These are phyloP conservation scores for Russula brevipes DNA, from an alignment of 768 basidiomycete genomes.

Conservation along the genomic window DNA sequence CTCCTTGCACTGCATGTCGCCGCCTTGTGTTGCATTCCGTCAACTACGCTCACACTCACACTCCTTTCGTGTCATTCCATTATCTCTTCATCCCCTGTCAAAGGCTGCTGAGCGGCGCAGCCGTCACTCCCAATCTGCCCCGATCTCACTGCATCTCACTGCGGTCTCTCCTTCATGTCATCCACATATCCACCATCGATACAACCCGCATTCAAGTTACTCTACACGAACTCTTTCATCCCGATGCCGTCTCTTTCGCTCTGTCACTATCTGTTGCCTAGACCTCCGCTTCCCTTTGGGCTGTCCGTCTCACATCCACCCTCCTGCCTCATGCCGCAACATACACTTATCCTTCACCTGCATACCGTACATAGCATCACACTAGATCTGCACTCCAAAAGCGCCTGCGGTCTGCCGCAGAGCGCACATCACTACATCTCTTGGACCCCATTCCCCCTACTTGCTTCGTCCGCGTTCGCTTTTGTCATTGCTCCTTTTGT, in stretches of 20 bases:
- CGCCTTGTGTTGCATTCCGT: neutral
- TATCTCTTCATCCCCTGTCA: constrained; percentile 1
- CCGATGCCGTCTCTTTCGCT: constrained; percentile 7
- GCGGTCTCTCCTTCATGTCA: constrained; percentile 16
- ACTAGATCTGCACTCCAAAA: constrained; percentile 20
- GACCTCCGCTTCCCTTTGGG: constrained; percentile 3
- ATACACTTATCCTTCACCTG: constrained; percentile 17
- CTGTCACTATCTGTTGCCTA: constrained; percentile 5
- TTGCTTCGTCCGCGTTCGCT: constrained; percentile 15
- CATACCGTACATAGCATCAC: constrained; percentile 20
- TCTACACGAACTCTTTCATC: constrained; percentile 5
- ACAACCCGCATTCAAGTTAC: constrained; percentile 15
- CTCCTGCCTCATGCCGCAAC: constrained; percentile 11
- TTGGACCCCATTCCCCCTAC: constrained; percentile 9
- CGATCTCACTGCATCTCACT: constrained; percentile 14
- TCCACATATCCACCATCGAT: constrained; percentile 11
- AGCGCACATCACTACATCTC: constrained; percentile 24
- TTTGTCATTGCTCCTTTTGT: constrained; percentile 17
- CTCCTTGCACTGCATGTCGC: constrained; percentile 14
- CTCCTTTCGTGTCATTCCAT: constrained; percentile 17
- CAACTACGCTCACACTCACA: constrained; percentile 6
- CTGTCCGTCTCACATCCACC: constrained; percentile 12
- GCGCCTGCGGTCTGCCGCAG: constrained; percentile 8
- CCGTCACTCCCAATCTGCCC: constrained; percentile 1
- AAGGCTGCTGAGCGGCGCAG: constrained; percentile 5